Conservation (phyloP, 306 rosid genomes). For the Trifolium repens region DNA sequence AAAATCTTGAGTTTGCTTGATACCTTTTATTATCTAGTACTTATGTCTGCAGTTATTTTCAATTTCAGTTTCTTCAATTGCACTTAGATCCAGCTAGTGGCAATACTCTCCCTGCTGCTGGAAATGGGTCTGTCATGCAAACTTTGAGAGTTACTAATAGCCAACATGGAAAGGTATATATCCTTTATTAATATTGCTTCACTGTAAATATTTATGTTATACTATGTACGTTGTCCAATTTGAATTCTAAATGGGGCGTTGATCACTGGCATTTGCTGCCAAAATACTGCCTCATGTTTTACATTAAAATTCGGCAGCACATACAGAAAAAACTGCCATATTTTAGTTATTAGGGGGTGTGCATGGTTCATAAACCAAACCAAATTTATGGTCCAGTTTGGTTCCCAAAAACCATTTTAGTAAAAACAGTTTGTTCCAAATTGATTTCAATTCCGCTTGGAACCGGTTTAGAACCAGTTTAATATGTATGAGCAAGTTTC, state of each 20-base stretch:
- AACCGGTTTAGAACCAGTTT: background rate
- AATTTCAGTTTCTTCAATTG: constrained; percentile 89
- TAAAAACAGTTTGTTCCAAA: background rate
- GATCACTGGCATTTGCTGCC: constrained; percentile 14
- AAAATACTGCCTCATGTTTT: constrained; percentile 12
- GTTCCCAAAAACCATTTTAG: background rate
- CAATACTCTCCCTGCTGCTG: constrained; percentile 72
- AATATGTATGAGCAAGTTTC: background rate
- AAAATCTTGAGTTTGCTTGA: constrained; percentile 34
- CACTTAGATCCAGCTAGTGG: constrained; percentile 93
- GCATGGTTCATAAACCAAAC: background rate
- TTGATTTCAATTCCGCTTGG: background rate
- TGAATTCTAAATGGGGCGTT: constrained; percentile 21
- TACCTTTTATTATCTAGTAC: constrained; percentile 39
- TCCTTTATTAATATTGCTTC: constrained; percentile 28
- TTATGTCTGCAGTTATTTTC: constrained; percentile 49
- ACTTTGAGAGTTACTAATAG: constrained; percentile 84
- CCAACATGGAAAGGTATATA: constrained; percentile 94
- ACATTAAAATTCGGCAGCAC: constrained; percentile 1
- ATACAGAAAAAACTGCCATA: background rate
- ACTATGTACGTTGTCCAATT: constrained; percentile 22
- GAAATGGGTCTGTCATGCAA: constrained; percentile 78
- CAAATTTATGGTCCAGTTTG: background rate
- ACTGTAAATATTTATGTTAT: constrained; percentile 10
- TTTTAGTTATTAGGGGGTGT: background rate